Percentiles rank a stretch among this genome's conserved stretches.
These are phyloP conservation scores for Podospora pseudoanserina DNA, from an alignment of 495 filamentous ascomycete genomes.

Conservation along the genomic window DNA sequence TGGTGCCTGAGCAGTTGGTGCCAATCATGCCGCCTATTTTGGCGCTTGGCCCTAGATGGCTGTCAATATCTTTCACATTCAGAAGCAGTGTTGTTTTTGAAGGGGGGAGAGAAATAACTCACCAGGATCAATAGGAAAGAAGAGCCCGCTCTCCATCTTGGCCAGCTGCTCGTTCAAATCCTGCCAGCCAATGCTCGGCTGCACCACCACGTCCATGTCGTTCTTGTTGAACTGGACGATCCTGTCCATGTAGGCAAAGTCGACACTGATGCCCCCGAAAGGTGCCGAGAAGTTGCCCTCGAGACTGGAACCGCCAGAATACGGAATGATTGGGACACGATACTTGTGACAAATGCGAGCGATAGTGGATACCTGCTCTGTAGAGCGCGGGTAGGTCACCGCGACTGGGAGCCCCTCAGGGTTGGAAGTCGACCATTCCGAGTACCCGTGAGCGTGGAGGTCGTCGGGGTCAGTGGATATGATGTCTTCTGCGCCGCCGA, in stretches of 20 bases:
- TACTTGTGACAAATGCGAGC: constrained; percentile 79
- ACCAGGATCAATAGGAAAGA: constrained; percentile 86
- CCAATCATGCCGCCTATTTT: constrained; percentile 75
- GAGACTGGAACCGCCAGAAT: constrained; percentile 80
- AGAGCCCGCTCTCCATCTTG: constrained; percentile 66
- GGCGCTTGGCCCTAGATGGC: constrained; percentile 50
- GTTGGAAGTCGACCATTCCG: constrained; percentile 85
- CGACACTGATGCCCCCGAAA: constrained; percentile 80
- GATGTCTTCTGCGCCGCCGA: constrained; percentile 56
- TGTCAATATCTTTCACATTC: not conserved
- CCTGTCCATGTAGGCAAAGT: constrained; percentile 83
- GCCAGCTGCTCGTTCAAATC: constrained; percentile 74
- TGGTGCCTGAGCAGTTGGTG: constrained; percentile 76
- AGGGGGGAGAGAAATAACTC: constrained; percentile 21
- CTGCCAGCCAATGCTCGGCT: constrained; percentile 90
- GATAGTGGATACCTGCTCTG: constrained; percentile 75
- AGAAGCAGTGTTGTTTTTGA: not conserved
- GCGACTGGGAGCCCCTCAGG: constrained; percentile 74
- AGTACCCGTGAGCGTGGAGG: constrained; percentile 76
- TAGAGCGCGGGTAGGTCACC: constrained; percentile 72
- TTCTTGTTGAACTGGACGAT: constrained; percentile 74
- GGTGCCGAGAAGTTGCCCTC: constrained; percentile 88
- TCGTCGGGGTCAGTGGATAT: constrained; percentile 84
- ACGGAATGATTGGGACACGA: constrained; percentile 82
- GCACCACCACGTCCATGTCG: constrained; percentile 90